Evolutionary conservation across 2,329 filamentous ascomycete genomes (phyloP).

Genomic region (Neodidymelliopsis sp.): DNA sequence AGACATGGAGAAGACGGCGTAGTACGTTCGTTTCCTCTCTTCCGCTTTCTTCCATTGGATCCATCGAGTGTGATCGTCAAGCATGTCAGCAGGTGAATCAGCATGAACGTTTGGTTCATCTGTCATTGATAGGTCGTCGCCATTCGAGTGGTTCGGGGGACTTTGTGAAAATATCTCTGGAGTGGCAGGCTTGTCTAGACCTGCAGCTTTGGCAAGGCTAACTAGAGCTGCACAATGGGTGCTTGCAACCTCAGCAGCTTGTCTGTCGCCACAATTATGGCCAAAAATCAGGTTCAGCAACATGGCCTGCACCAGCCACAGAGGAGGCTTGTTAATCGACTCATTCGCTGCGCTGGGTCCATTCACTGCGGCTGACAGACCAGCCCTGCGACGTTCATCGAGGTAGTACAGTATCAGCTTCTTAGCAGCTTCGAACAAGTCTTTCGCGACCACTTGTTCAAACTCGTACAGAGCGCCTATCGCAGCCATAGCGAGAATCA

Average conservation of each 20-base stretch:
- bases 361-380: conserved; percentile 70
- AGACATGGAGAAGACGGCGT: conserved; percentile 88
- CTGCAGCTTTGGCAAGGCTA: conserved; percentile 88
- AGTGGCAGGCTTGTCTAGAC: conserved; percentile 65
- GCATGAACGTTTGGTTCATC: conserved; percentile 51
- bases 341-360: conserved; percentile 62
- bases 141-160: conserved; percentile 40
- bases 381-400: conserved; percentile 86
- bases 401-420: conserved; percentile 94
- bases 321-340: conserved; percentile 73
- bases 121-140: conserved; percentile 67
- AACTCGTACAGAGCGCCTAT: conserved; percentile 86
- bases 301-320: conserved; percentile 98
- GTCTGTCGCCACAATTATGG: conserved; percentile 92
- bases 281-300: conserved; percentile 94
- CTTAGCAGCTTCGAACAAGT: conserved; percentile 91
- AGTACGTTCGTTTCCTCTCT: conserved; percentile 92
- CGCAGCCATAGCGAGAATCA: conserved; percentile 88
- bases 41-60: conserved; percentile 86
- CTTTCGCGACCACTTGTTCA: conserved; percentile 79
- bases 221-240: conserved; percentile 92
- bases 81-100: conserved; percentile 54
- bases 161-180: conserved; percentile 31
- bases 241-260: conserved; percentile 87
- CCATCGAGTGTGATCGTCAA: conserved; percentile 77